Base-by-base conservation (phyloP, 192 early-diverging fungal species). In the Coemansia sp. region DNA sequence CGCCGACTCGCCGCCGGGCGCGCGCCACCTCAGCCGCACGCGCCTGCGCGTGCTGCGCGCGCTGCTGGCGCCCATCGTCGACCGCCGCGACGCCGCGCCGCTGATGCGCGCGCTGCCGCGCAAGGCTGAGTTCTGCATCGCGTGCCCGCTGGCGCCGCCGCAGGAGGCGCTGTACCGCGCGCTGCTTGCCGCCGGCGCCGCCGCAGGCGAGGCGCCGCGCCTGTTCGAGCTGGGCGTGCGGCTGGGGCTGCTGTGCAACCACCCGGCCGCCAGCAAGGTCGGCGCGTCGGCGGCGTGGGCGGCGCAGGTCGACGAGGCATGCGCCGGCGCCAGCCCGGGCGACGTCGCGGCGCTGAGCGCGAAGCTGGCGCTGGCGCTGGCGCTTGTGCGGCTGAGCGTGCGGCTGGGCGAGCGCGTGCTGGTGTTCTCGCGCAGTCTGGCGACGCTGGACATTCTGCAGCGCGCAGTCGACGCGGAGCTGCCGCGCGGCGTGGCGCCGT, bases 41-140 rank as follows among this genome's bases (percentile, higher is more conserved):
- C 64, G 69, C 8, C 76, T 92, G 61, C 80, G 90, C 18, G 84
- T 85, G 3, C 64, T 91, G 36, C 87, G 87, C n/a, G 80, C 87
- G 60, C 46, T 93, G n/a, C 76, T 94, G 8, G 77, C 74, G n/a
- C 71, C 85, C 36, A 64, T 93, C 60, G 87, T 93, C 26, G 87
- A 86, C 52, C 67, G 87, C 52, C 84, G 78, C 55, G 87, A 90
- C 61, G 65, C 73, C 2, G 49, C 52, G 5, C 69, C 88, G 12
- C 65, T 93, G 48, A 70, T 76, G 11, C 60, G 69, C 3, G 85
- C 90, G 36, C 73, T 96, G 10, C 89, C 89, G 13, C 74, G 77
- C 48, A 96, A 94, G 65, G 76, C 68, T 22, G 94, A 96, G 62
- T 91, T 84, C 65, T 67, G 89, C 6, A 86, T 96, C 11, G 73